A percentile compares a stretch with the other conserved stretches of the same genome.
These are phyloP conservation scores for Astragalus glycyphyllos DNA, from an alignment of 306 rosid genomes.

Conservation along the genomic window DNA sequence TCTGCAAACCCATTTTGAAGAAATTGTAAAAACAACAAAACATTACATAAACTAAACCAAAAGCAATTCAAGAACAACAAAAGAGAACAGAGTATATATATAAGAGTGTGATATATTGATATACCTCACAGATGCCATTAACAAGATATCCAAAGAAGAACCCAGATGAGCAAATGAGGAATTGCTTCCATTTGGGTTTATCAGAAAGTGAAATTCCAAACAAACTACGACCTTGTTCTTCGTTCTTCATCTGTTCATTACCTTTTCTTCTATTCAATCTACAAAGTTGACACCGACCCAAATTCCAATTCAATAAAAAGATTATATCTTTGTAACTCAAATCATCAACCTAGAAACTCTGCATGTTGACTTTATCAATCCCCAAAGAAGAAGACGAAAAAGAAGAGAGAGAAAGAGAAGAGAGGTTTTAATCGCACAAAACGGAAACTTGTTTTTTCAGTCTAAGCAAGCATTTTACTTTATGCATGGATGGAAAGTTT, in stretches of 20 bases:
- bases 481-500: slow-evolving; percentile 35
- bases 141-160: slow-evolving; percentile 97
- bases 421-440: slow-evolving; percentile 8
- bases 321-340: not conserved
- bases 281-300: slow-evolving; percentile 33
- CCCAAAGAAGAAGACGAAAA: not conserved
- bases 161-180: slow-evolving; percentile 90
- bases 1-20: slow-evolving; percentile 22
- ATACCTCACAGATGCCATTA: slow-evolving; percentile 94
- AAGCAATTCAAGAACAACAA: slow-evolving; percentile 26
- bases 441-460: slow-evolving; percentile 38
- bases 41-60: no score
- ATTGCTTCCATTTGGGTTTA: slow-evolving; percentile 86
- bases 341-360: slow-evolving; percentile 33
- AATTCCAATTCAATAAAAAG: slow-evolving; percentile 37
- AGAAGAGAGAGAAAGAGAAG: not conserved
- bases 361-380: slow-evolving; percentile 62
- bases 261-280: not conserved
- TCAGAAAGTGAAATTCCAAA: slow-evolving; percentile 93
- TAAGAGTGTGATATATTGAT: not conserved
- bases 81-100: slow-evolving; percentile 18
- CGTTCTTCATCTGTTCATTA: slow-evolving; percentile 65
- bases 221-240: slow-evolving; percentile 75
- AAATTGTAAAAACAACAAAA: slow-evolving; percentile 30
- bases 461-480: slow-evolving; percentile 24